A percentile compares a stretch with the other conserved stretches of the same genome.
phyloP scores from a whole-genome alignment of 345 rosid genomes.

The Eucalyptus erythrocorys region DNA sequence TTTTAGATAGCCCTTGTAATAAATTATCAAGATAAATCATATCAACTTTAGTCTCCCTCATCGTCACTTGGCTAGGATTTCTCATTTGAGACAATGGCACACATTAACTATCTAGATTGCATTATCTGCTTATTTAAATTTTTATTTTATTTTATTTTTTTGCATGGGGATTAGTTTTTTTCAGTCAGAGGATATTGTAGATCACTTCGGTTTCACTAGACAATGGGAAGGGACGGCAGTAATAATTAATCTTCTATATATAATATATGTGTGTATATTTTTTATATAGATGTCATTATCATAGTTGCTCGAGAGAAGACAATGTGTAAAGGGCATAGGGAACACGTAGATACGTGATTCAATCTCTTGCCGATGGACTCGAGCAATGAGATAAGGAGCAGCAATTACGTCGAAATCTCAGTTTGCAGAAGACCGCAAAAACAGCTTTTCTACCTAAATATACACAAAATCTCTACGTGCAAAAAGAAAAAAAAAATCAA shows the following conservation, averaged over 20 bases:
- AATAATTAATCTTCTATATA: background rate
- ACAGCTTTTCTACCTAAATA: background rate
- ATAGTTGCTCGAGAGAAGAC: background rate
- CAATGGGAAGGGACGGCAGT: background rate
- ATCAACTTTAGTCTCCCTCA: background rate
- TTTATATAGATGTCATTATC: background rate
- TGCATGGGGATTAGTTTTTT: background rate
- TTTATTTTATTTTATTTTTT: background rate
- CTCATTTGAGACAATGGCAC: background rate
- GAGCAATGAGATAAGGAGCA: background rate
- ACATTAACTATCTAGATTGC: background rate
- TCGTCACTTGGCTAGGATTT: background rate
- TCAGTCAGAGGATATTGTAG: background rate
- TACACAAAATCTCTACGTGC: background rate
- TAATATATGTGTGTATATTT: fast-evolving
- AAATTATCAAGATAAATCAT: background rate
- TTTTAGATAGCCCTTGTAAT: background rate
- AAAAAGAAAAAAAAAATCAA: background rate
- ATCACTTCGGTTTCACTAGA: background rate
- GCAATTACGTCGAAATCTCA: background rate
- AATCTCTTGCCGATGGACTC: background rate
- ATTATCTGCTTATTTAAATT: background rate
- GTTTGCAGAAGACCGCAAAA: background rate
- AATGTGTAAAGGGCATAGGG: background rate
- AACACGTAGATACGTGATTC: background rate